Evolutionary conservation across 352 stramenopile genomes (phyloP).

Genomic region (Pythium phragmiticola): DNA sequence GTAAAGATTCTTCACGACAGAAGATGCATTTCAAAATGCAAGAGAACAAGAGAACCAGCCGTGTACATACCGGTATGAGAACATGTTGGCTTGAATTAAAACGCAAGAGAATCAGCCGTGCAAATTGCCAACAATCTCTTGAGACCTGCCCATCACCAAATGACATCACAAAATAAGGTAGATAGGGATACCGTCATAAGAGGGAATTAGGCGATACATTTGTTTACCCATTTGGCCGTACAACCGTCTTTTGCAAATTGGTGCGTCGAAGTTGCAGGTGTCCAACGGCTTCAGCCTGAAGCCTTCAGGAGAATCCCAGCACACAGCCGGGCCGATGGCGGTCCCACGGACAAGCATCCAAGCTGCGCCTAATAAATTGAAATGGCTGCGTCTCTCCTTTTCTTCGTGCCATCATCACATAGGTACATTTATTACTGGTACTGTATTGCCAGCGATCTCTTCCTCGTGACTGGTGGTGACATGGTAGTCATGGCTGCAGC

Average conservation of each 20-base stretch:
- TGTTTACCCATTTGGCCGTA: too few relatives aligned
- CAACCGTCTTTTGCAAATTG: not conserved
- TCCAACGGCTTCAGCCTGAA: conserved; percentile 1
- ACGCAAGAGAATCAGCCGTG: too few relatives aligned
- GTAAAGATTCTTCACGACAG: too few relatives aligned
- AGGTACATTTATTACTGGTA: not conserved
- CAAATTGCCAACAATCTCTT: too few relatives aligned
- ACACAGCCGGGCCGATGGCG: conserved; percentile 5
- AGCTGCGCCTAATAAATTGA: not conserved
- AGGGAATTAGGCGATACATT: not conserved
- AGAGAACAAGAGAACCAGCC: too few relatives aligned
- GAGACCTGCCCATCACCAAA: conserved; percentile 2
- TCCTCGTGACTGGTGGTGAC: not conserved
- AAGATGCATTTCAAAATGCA: too few relatives aligned
- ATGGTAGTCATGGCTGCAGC: too few relatives aligned
- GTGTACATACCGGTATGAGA: too few relatives aligned
- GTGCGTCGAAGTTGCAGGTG: conserved; percentile 1
- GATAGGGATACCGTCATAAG: not conserved
- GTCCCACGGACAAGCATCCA: conserved; percentile 8
- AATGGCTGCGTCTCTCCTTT: conserved; percentile 4
- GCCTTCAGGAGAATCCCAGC: not conserved
- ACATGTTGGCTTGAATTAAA: too few relatives aligned
- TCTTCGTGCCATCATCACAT: not conserved
- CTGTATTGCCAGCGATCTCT: not conserved
- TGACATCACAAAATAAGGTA: not conserved